phyloP scores from a whole-genome alignment of 1,284 basidiomycete species.

The Tilletia horrida region DNA sequence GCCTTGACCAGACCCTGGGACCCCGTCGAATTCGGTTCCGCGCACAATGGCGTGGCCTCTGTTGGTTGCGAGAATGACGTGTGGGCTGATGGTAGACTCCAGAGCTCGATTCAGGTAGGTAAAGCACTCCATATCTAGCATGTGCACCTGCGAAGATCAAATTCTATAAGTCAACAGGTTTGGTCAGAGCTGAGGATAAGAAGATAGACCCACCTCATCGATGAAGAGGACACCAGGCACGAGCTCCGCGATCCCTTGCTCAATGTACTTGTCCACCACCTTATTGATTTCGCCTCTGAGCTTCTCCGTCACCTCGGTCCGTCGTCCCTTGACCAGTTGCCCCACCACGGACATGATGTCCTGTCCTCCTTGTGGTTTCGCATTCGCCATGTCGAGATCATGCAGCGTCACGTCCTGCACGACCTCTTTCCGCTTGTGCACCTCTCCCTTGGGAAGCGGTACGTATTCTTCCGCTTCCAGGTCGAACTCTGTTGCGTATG shows the following conservation, averaged over 20 bases:
- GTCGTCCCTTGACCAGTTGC: conserved; percentile 84
- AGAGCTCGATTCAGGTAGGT: conserved; percentile 94
- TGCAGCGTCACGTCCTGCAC: conserved; percentile 96
- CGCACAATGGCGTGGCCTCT: conserved; percentile 85
- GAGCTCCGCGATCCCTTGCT: conserved; percentile 95
- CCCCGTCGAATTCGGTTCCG: conserved; percentile 66
- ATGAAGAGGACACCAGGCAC: conserved; percentile 97
- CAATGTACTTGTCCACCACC: conserved; percentile 95
- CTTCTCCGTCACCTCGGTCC: conserved; percentile 97
- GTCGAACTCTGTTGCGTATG: conserved; percentile 97
- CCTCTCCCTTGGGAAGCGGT: conserved; percentile 93
- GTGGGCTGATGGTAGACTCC: conserved; percentile 93
- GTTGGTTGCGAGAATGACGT: conserved; percentile 94
- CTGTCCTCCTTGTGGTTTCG: conserved; percentile 85
- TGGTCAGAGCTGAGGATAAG: background rate
- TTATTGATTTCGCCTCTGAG: conserved; percentile 92
- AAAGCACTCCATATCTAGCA: conserved; percentile 99
- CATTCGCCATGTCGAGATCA: conserved; percentile 94
- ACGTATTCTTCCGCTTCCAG: conserved; percentile 98
- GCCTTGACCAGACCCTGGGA: conserved; percentile 54
- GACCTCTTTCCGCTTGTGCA: conserved; percentile 94
- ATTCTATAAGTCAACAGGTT: background rate
- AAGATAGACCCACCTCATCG: conserved; percentile 71
- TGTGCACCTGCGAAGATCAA: conserved; percentile 73
- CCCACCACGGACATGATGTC: conserved; percentile 99